phyloP scores from a whole-genome alignment of 805 yeast genomes.

The Starmerella bombi region DNA sequence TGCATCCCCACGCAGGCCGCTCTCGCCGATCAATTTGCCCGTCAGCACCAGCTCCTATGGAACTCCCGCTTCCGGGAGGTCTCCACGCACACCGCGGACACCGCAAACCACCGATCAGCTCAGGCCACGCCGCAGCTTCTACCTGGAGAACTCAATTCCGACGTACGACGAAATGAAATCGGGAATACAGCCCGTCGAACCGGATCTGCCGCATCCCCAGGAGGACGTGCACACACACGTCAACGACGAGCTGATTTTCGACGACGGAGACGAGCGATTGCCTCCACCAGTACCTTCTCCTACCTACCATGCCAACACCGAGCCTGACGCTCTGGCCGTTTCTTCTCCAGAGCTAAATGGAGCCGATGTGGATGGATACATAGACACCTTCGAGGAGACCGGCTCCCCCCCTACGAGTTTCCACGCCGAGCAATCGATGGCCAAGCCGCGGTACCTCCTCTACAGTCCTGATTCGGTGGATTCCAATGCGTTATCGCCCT shows the following conservation, averaged over 20 bases:
- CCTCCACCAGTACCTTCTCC: slow-evolving; percentile 14
- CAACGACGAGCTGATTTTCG: slow-evolving; percentile 10
- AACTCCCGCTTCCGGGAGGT: too few species aligned
- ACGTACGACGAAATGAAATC: slow-evolving; percentile 2
- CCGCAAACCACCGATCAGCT: background rate
- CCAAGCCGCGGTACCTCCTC: background rate
- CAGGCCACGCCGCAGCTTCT: slow-evolving; percentile 6
- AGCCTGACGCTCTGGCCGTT: slow-evolving; percentile 6
- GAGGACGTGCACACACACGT: too few species aligned
- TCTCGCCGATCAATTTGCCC: background rate
- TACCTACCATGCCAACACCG: background rate
- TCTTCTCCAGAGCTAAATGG: slow-evolving; percentile 2
- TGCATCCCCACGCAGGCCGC: too few species aligned
- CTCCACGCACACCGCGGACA: too few species aligned
- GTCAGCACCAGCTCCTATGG: background rate
- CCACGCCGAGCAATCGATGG: background rate
- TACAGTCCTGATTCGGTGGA: background rate
- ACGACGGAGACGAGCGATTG: slow-evolving; percentile 12
- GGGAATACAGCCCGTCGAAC: too few species aligned
- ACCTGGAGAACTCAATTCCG: slow-evolving; percentile 3
- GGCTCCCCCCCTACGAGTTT: background rate
- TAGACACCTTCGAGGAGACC: too few species aligned
- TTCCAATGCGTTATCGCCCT: background rate
- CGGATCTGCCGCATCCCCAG: too few species aligned
- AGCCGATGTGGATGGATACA: background rate